Evolutionary conservation across 768 basidiomycete species (phyloP).

Genomic region (Filobasidium floriforme): DNA sequence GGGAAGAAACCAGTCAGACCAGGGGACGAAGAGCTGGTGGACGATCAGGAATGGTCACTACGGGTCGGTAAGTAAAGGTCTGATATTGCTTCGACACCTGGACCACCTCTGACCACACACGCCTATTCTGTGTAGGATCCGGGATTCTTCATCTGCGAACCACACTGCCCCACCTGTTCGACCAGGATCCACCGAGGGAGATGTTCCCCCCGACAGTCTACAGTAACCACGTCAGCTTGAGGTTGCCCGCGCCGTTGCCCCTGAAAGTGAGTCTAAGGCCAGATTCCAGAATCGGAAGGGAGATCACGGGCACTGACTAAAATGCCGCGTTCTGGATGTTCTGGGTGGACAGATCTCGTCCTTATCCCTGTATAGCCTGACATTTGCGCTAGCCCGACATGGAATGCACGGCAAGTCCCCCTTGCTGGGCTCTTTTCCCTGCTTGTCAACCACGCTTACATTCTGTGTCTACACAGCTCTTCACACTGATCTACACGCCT

Average conservation of each 20-base stretch:
- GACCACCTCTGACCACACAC: neutral
- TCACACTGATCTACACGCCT: conserved; percentile 35
- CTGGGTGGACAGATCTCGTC: conserved; percentile 33
- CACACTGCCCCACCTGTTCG: conserved; percentile 36
- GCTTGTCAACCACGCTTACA: neutral
- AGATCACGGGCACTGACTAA: neutral
- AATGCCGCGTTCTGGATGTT: no score
- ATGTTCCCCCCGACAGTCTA: conserved; percentile 41
- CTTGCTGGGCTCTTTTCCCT: neutral
- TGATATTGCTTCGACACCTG: neutral
- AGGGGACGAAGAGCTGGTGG: conserved; percentile 33
- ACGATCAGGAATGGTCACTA: conserved; percentile 42
- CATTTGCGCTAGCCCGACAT: conserved; percentile 36
- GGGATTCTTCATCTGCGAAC: conserved; percentile 41
- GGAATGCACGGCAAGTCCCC: conserved; percentile 39
- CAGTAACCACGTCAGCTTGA: conserved; percentile 35
- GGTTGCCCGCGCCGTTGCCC: conserved; percentile 40
- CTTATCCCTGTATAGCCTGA: conserved; percentile 35
- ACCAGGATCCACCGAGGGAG: conserved; percentile 26
- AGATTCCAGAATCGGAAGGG: neutral
- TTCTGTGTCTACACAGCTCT: conserved; percentile 26
- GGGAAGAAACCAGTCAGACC: conserved; percentile 9
- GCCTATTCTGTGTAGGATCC: conserved; percentile 15
- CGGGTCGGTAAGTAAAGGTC: conserved; percentile 36
- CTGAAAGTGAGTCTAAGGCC: conserved; percentile 32